Base-by-base conservation (phyloP, 1,139 yeast genomes). In the Saccharomyces hybrid region DNA sequence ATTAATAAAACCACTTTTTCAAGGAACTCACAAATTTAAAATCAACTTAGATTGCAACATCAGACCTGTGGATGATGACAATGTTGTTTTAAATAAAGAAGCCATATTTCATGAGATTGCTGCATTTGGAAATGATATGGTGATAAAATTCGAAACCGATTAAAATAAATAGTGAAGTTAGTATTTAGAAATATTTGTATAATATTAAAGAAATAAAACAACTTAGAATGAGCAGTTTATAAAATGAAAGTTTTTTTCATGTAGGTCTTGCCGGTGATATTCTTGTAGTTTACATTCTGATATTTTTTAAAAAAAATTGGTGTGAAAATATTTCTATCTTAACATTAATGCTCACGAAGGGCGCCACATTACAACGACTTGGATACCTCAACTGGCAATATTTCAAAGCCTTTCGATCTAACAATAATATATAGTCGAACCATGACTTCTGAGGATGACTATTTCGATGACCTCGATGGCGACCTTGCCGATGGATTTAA, bases 31-130 rank as follows among this genome's bases (percentile, higher is more conserved):
- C 28, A 84, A 83, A 67, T 90, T 89, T 73, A 84, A 85, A 66
- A 96, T 87, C 28, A 88, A 86, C 61, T 73, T 87, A 60, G 95
- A 91, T 27, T 84, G 82, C 63, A 86, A 89, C 61, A 79, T 85
- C 51, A 79, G 79, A 65, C 96, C 96, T 1, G 71, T 77, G 4
- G 80, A 76, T 28, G 75, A 76, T 42, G 74, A 72, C 44, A 79
- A 73, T 29, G 88, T 88, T n/a, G 74, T 74, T 49, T 74, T 90
- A 54, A 89, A 91, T 70, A 84, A 81, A 66, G 84, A 81, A n/a
- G 88, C 93, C 1, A 78, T 88, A 42, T 73, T 86, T 58, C 79
- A 80, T 56, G 96, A 91, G 69, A 84, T 91, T 52, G 76, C 78
- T 52, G 75, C 86, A 48, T 75, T 88, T 54, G 96, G 97, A 47